A percentile compares a stretch with the other conserved stretches of the same genome.
phyloP scores from a whole-genome alignment of 495 filamentous ascomycete species.

The Lophiotrema nucula region DNA sequence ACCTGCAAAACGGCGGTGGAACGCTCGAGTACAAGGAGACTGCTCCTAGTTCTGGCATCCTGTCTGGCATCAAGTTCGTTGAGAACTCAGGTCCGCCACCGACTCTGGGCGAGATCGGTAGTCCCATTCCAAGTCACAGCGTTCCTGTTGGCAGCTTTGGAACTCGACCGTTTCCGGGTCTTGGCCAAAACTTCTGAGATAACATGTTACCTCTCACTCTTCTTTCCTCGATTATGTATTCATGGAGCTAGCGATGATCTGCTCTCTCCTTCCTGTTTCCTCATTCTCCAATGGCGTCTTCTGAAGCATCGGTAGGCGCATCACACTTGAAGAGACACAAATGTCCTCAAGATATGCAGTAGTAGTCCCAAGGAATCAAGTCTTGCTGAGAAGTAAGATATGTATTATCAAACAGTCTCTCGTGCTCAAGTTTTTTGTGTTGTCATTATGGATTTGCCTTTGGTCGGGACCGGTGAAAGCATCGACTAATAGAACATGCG shows the following conservation, averaged over 20 bases:
- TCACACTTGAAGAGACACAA: too few relatives aligned
- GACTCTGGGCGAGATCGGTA: slow-evolving; percentile 44
- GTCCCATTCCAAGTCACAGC: slow-evolving; percentile 40
- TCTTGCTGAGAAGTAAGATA: too few relatives aligned
- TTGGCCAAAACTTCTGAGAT: slow-evolving; percentile 22
- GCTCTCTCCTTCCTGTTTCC: background rate
- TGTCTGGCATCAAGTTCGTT: slow-evolving; percentile 24
- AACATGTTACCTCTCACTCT: background rate
- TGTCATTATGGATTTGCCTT: too few relatives aligned
- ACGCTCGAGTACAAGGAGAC: slow-evolving; percentile 54
- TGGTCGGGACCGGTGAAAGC: too few relatives aligned
- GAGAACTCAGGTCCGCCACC: slow-evolving; percentile 17
- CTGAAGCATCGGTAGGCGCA: too few relatives aligned
- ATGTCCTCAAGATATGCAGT: too few relatives aligned
- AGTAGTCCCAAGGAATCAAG: too few relatives aligned
- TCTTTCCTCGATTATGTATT: too few relatives aligned
- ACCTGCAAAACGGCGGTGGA: slow-evolving; percentile 81
- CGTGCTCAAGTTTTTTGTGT: too few relatives aligned
- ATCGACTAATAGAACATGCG: too few relatives aligned
- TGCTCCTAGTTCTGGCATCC: background rate
- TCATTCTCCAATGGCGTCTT: too few relatives aligned
- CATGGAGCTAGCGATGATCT: background rate
- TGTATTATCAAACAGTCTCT: too few relatives aligned
- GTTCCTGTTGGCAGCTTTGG: slow-evolving; percentile 34
- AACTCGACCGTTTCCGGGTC: slow-evolving; percentile 32